phyloP scores from a whole-genome alignment of 768 basidiomycete species.

The Fomitopsis serialis region DNA sequence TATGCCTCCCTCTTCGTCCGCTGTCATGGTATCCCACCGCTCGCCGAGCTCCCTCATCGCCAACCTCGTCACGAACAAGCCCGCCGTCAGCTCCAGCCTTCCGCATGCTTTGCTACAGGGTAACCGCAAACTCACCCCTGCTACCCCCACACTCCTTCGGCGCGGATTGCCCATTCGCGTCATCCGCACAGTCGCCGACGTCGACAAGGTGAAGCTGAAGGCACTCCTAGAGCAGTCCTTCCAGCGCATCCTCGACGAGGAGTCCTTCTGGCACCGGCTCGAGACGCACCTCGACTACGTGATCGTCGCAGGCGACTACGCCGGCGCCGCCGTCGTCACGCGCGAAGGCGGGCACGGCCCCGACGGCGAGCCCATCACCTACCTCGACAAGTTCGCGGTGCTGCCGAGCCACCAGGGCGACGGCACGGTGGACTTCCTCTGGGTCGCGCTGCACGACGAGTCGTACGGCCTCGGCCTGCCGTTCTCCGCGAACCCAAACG shows the following conservation, averaged over 20 bases:
- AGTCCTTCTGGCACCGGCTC: conserved; percentile 76
- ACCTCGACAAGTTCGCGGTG: conserved; percentile 98
- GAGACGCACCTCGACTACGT: conserved; percentile 80
- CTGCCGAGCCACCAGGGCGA: conserved; percentile 94
- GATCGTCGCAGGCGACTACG: conserved; percentile 92
- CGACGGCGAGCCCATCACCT: conserved; percentile 54
- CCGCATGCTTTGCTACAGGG: conserved; percentile 90
- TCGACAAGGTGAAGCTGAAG: conserved; percentile 74
- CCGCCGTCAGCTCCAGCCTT: conserved; percentile 90
- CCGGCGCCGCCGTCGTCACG: conserved; percentile 92
- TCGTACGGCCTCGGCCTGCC: conserved; percentile 94
- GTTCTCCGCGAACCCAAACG: conserved; percentile 92
- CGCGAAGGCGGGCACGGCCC: conserved; percentile 33
- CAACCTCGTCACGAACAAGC: conserved; percentile 97
- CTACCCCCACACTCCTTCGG: conserved; percentile 91
- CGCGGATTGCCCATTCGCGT: conserved; percentile 86
- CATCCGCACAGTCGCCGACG: conserved; percentile 57
- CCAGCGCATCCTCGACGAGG: conserved; percentile 60
- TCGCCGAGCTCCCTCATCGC: conserved; percentile 93
- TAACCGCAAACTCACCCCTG: conserved; percentile 76
- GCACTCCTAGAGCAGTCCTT: conserved; percentile 87
- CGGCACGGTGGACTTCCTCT: conserved; percentile 97
- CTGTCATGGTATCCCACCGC: conserved; percentile 95
- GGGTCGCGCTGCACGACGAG: conserved; percentile 98
- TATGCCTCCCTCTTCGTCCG: conserved; percentile 93